These are phyloP conservation scores for Gyrodon lividus DNA, from an alignment of 768 basidiomycete genomes.

Conservation along the genomic window DNA sequence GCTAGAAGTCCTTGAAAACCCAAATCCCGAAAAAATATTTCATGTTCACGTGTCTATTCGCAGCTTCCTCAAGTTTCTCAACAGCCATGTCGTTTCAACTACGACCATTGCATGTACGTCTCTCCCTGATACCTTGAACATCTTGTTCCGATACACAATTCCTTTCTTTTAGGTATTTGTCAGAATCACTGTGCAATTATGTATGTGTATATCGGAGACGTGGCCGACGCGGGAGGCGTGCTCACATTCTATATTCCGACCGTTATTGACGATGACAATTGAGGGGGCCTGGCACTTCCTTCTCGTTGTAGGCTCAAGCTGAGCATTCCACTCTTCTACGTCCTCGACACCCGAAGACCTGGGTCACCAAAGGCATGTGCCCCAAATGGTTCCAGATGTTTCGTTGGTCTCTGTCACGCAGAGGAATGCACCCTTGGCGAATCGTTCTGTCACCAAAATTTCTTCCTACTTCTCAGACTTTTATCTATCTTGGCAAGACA, in stretches of 20 bases:
- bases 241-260: slow-evolving; percentile 88
- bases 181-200: slow-evolving; percentile 81
- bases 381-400: neutral
- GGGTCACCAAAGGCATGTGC: neutral
- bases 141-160: neutral
- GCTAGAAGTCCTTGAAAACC: slow-evolving; percentile 36
- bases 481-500: no score
- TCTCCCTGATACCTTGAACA: neutral
- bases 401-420: neutral
- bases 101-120: slow-evolving; percentile 82
- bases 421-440: no score
- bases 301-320: neutral
- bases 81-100: slow-evolving; percentile 74
- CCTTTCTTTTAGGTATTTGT: slow-evolving; percentile 60
- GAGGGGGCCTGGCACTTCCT: slow-evolving; percentile 1
- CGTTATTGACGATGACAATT: slow-evolving; percentile 55
- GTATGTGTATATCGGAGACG: slow-evolving; percentile 85
- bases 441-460: no score
- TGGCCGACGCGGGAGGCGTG: slow-evolving; percentile 76
- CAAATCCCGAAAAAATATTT: slow-evolving; percentile 58
- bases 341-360: neutral
- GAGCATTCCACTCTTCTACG: neutral
- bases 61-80: slow-evolving; percentile 80
- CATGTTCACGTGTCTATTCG: slow-evolving; percentile 68
- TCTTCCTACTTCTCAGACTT: no score